Base-by-base conservation (phyloP, 2,329 filamentous ascomycete species). In the Colletotrichum cereale region DNA sequence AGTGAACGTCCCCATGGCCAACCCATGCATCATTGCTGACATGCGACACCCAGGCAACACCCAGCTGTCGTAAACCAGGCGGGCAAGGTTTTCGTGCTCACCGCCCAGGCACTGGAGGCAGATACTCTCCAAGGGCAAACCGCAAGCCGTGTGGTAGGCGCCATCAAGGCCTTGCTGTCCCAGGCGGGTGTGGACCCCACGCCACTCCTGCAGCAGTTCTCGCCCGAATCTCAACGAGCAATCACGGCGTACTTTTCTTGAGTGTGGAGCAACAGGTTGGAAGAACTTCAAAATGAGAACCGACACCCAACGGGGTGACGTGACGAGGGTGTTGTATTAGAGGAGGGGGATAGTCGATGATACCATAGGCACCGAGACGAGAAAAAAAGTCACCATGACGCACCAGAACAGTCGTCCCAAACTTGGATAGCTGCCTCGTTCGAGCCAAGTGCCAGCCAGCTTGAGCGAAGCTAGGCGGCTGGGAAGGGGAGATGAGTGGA, bases 41-140 rank as follows among this genome's bases (percentile, higher is more conserved):
- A 65, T 47, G 73, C 66, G 42, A 58, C 38, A 16, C 48, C 36
- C 75, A 98, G 96, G 81, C 93, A 93, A 90, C 93, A 98, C 78
- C 93, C 94, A 0, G 91, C 90, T 18, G 93, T 98, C 57, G 86
- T 94, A 77, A 86, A 87, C 73, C 93, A 96, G 79, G 91, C 94
- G 8, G 89, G 89, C 75, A 94, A 95, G 80, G 88, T 95, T 71
- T 98, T 99, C 79, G 89, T 92, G 34, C 92, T 90, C 77, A 93
- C 98, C 67, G 94, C 92, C 34, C 92, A 97, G 80, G 96, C 95
- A 26, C 90, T 99, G 18, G 96, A 98, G 79, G 92, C 94, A 7
- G 94, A 97, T 79, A 96, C 95, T 24, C 86, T 99, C 50, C 93
- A 95, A 78, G 95, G 95, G 26, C 90, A 95, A 78, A 95, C 93